These are phyloP conservation scores for Parmales sp. DNA, from an alignment of 108 stramenopile species.

Conservation along the genomic window DNA sequence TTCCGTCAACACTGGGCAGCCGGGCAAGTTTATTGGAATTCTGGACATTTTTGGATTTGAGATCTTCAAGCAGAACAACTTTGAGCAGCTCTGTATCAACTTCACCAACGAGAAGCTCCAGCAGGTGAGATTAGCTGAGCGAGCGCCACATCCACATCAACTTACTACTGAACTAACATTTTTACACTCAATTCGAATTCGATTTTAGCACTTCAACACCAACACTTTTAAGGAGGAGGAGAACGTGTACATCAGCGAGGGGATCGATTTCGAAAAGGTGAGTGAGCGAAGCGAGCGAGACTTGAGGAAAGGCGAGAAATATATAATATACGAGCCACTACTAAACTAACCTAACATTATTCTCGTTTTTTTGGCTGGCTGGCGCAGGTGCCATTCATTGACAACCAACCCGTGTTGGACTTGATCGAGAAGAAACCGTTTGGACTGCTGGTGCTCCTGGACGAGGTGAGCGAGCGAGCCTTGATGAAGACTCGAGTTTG, in stretches of 20 bases:
- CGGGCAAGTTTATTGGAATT: conserved; percentile 62
- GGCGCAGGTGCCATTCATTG: conserved; percentile 46
- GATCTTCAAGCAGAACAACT: conserved; percentile 92
- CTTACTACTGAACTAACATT: too few relatives aligned
- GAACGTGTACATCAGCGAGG: conserved; percentile 63
- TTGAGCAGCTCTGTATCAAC: conserved; percentile 99
- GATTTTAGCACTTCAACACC: conserved; percentile 99
- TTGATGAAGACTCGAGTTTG: too few relatives aligned
- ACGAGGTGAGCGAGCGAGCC: conserved; percentile 78
- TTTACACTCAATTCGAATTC: too few relatives aligned
- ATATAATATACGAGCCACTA: too few relatives aligned
- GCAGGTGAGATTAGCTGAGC: too few relatives aligned
- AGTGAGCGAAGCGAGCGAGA: too few relatives aligned
- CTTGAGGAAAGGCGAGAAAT: too few relatives aligned
- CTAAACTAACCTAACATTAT: too few relatives aligned
- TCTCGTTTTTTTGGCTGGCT: too few relatives aligned
- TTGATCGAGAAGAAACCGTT: conserved; percentile 31
- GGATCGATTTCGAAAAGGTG: conserved; percentile 57
- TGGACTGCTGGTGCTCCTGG: conserved; percentile 65
- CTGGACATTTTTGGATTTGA: conserved; percentile 99
- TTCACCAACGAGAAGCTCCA: conserved; percentile 99
- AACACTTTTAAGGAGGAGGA: conserved; percentile 98
- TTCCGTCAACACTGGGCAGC: conserved; percentile 20
- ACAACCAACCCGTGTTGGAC: conserved; percentile 31
- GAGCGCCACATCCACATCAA: too few relatives aligned